A percentile compares a stretch with the other conserved stretches of the same genome.
Conservation (phyloP, 768 basidiomycete genomes). For the Tulasnella calospora region DNA sequence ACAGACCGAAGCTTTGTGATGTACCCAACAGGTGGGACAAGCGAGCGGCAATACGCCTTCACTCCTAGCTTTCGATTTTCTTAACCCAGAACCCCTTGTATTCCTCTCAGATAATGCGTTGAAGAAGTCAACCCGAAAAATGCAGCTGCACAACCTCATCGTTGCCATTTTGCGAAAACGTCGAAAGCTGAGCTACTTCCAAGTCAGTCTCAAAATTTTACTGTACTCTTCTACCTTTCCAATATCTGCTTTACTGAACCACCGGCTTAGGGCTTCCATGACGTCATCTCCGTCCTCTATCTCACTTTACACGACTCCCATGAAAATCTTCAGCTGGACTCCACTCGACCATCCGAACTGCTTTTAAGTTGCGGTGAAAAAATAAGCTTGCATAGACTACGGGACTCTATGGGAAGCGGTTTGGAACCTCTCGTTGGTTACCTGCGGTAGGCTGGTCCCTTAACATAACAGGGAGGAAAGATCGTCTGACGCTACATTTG, state of each 20-base stretch:
- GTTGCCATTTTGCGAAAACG: conserved; percentile 68
- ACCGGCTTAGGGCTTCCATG: conserved; percentile 75
- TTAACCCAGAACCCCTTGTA: conserved; percentile 31
- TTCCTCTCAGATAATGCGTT: conserved; percentile 32
- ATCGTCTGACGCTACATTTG: background rate
- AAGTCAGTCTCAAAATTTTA: conserved; percentile 44
- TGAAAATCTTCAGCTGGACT: conserved; percentile 47
- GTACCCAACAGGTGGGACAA: conserved; percentile 76
- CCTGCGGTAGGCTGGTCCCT: conserved; percentile 47
- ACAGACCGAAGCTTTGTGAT: conserved; percentile 90
- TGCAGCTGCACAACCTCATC: conserved; percentile 63
- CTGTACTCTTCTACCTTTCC: background rate
- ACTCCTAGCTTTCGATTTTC: background rate
- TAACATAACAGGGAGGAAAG: background rate
- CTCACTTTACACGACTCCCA: conserved; percentile 60
- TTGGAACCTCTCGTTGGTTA: conserved; percentile 82
- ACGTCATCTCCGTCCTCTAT: conserved; percentile 79
- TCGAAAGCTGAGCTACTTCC: conserved; percentile 76
- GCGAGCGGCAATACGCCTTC: background rate
- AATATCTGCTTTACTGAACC: background rate
- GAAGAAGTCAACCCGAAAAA: conserved; percentile 39
- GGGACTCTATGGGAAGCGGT: conserved; percentile 83
- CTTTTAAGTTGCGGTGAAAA: conserved; percentile 45
- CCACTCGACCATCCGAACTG: conserved; percentile 26
- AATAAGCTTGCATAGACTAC: conserved; percentile 66